Conservation (phyloP, 1,139 yeast species). For the Candida mesenterica region DNA sequence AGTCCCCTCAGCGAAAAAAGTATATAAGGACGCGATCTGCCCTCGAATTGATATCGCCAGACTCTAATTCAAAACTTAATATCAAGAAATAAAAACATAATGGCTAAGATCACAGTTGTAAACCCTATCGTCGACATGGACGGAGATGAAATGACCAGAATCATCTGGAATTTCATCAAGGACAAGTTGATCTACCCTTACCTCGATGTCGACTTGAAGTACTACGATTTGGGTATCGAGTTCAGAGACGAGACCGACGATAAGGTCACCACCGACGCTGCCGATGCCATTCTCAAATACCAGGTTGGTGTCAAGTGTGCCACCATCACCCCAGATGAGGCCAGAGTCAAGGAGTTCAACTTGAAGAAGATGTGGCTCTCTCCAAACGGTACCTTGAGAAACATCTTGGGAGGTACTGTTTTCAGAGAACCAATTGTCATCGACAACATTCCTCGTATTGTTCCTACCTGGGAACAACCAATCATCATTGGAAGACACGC, state of each 20-base stretch:
- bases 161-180: conserved; percentile 77
- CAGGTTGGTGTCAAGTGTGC: conserved; percentile 88
- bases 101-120: conserved; percentile 60
- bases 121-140: conserved; percentile 80
- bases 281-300: conserved; percentile 68
- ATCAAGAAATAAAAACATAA: conserved; percentile 5
- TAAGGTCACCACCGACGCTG: conserved; percentile 72
- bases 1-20: conserved; percentile 1
- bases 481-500: conserved; percentile 87
- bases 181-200: conserved; percentile 68
- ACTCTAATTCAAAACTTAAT: neutral
- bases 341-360: conserved; percentile 70
- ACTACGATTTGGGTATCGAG: conserved; percentile 72
- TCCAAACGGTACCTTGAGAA: conserved; percentile 83
- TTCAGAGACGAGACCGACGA: conserved; percentile 72
- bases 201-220: conserved; percentile 68
- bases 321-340: conserved; percentile 83
- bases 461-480: conserved; percentile 79
- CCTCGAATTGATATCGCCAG: neutral
- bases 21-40: conserved; percentile 3
- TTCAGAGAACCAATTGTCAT: conserved; percentile 82
- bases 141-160: conserved; percentile 86
- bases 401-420: conserved; percentile 79
- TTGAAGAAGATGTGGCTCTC: conserved; percentile 84
- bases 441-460: conserved; percentile 70